Percentiles rank a stretch among this genome's conserved stretches.
These are phyloP conservation scores for Lachancea lanzarotensis DNA, from an alignment of 805 yeast species.

Conservation along the genomic window DNA sequence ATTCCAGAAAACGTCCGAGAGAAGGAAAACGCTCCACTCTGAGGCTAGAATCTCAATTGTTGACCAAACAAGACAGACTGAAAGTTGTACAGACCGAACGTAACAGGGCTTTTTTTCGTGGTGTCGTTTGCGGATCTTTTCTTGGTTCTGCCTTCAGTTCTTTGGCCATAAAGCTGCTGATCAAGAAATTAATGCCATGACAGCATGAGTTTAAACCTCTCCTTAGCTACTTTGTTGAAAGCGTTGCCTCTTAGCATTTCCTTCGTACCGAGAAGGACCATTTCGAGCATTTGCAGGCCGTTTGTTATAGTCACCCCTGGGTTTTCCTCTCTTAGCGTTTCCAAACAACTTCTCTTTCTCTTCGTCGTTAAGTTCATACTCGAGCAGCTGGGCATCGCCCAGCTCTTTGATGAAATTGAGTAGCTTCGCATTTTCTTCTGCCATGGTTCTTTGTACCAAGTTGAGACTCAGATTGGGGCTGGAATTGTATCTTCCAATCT, in stretches of 20 bases:
- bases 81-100: background rate
- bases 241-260: slow-evolving; percentile 3
- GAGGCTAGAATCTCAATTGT: background rate
- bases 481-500: slow-evolving; percentile 27
- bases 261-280: slow-evolving; percentile 6
- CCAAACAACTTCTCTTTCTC: slow-evolving; percentile 32
- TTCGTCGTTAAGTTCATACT: slow-evolving; percentile 25
- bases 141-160: slow-evolving; percentile 27
- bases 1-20: background rate
- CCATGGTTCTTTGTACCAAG: slow-evolving; percentile 39
- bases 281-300: background rate
- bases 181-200: slow-evolving; percentile 3
- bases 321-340: background rate
- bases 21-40: background rate
- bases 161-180: slow-evolving; percentile 11
- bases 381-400: slow-evolving; percentile 29
- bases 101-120: slow-evolving; percentile 18
- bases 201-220: background rate
- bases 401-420: slow-evolving; percentile 37
- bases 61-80: background rate
- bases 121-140: slow-evolving; percentile 27
- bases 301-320: slow-evolving; percentile 5
- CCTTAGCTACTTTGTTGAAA: background rate
- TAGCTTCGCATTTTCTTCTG: slow-evolving; percentile 36
- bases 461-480: slow-evolving; percentile 32